Evolutionary conservation across 2,329 filamentous ascomycete species (phyloP).

Genomic region (Xylariales sp.): DNA sequence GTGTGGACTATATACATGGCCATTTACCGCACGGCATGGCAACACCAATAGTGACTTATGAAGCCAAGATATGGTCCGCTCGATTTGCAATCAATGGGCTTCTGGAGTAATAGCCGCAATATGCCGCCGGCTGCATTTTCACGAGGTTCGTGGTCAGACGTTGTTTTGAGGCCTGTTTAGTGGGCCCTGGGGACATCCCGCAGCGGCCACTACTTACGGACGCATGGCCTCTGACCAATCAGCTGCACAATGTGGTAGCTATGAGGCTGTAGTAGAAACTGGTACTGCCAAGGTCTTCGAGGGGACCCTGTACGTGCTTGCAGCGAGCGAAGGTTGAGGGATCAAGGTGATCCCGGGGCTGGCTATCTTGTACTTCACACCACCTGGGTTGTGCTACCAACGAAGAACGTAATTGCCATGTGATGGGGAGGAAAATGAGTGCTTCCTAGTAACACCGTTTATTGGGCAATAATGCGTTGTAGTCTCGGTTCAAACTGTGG

Average conservation of each 20-base stretch:
- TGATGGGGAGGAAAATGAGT: too few species aligned
- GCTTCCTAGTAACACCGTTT: too few species aligned
- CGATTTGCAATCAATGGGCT: not conserved
- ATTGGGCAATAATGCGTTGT: not conserved
- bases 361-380: not conserved
- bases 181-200: conserved; percentile 21
- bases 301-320: not conserved
- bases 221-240: conserved; percentile 24
- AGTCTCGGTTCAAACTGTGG: not conserved
- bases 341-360: not conserved
- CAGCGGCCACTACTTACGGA: conserved; percentile 17
- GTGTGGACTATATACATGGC: too few species aligned
- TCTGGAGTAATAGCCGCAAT: not conserved
- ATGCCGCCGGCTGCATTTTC: not conserved
- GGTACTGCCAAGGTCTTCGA: not conserved
- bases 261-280: conserved; percentile 28
- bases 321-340: not conserved
- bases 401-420: not conserved
- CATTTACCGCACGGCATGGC: too few species aligned
- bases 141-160: not conserved
- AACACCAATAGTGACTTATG: too few species aligned
- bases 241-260: conserved; percentile 14
- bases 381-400: not conserved
- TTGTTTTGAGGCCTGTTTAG: conserved; percentile 7
- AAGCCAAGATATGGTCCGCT: too few species aligned